phyloP scores from a whole-genome alignment of 2,329 filamentous ascomycete genomes.

The Pleoardoris graminearum region DNA sequence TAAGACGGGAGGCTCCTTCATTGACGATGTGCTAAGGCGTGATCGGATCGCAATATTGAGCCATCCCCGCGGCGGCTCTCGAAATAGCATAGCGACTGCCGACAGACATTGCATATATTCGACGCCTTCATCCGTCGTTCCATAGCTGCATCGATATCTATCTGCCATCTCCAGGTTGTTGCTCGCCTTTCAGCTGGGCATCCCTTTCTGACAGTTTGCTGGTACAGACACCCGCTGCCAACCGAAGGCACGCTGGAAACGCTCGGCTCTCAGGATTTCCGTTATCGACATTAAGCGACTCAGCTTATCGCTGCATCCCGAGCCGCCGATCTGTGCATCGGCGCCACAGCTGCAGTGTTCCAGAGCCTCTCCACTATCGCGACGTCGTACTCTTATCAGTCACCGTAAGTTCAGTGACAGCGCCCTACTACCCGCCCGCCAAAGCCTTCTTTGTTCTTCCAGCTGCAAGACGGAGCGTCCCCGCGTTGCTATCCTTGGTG shows the following conservation, averaged over 20 bases:
- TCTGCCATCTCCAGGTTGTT: neutral
- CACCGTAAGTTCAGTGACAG: slow-evolving; percentile 28
- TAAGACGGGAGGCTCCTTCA: slow-evolving; percentile 21
- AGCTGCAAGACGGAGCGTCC: slow-evolving; percentile 3
- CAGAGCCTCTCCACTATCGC: slow-evolving; percentile 13
- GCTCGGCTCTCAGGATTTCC: slow-evolving; percentile 36
- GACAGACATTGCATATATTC: neutral
- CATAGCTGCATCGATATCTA: neutral
- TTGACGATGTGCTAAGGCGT: slow-evolving; percentile 43
- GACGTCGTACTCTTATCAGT: slow-evolving; percentile 29
- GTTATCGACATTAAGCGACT: slow-evolving; percentile 14
- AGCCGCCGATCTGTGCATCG: slow-evolving; percentile 10
- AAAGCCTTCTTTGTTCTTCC: slow-evolving; percentile 11
- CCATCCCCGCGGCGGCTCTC: slow-evolving; percentile 20
- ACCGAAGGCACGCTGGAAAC: slow-evolving; percentile 35
- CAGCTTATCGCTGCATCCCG: slow-evolving; percentile 33
- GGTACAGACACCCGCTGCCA: slow-evolving; percentile 30
- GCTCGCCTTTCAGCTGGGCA: slow-evolving; percentile 9
- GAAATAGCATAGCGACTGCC: neutral
- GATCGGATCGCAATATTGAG: slow-evolving; percentile 33
- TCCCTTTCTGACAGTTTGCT: slow-evolving; percentile 19
- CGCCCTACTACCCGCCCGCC: slow-evolving; percentile 10
- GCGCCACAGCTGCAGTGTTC: slow-evolving; percentile 14
- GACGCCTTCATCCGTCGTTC: neutral
- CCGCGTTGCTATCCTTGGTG: slow-evolving; percentile 5